Evolutionary conservation across 75 land plant genomes (phyloP), one percentile per base, ranked within the genome.

Genomic region (Picea glauca): DNA sequence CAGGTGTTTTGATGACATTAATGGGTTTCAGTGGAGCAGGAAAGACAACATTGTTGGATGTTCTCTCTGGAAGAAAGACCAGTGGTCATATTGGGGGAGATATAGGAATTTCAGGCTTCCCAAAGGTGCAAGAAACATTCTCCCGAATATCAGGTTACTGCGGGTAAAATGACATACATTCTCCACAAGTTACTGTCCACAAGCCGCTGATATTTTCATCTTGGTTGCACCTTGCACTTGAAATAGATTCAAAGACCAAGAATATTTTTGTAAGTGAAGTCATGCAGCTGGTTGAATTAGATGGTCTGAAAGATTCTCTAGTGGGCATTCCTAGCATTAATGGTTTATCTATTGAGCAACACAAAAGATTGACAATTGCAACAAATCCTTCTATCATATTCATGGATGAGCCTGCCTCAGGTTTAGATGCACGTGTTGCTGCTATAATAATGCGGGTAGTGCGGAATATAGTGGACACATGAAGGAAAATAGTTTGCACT

Each of bases 21-120:
- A 92, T 92, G 94, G 91, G 94, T 21, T 88, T 88, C 21, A 92
- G 85, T 78, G 94, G 94, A 40, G 90, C 91, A 62, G 91, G 93
- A 43, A 91, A 91, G 75, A 91, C 91, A 30, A 91, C 94, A 43
- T 81, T 92, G 35, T 78, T 92, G 84, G 94, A 92, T 80, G 92
- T 92, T 60, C 88, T 92, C 32, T 81, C 85, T 58, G 94, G 93
- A 72, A 87, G 93, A 62, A 92, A 92, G 76, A 92, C 90, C 38
- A 78, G 80, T 12, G 93, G 93, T 0, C 67, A 15, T 15, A 78
- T 90, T 32, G 88, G 85, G 78, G 93, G 94, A 26, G 87, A 89
- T 1, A 92, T 92, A 46, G 79, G 85, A 76, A 88, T 92, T 32
- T 77, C 84, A 21, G 94, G 95, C n/a, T 91, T 83, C 35, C 89